Evolutionary conservation across 768 basidiomycete species (phyloP), one percentile per base, ranked within the genome.

Genomic region (Kwoniella botswanensis): DNA sequence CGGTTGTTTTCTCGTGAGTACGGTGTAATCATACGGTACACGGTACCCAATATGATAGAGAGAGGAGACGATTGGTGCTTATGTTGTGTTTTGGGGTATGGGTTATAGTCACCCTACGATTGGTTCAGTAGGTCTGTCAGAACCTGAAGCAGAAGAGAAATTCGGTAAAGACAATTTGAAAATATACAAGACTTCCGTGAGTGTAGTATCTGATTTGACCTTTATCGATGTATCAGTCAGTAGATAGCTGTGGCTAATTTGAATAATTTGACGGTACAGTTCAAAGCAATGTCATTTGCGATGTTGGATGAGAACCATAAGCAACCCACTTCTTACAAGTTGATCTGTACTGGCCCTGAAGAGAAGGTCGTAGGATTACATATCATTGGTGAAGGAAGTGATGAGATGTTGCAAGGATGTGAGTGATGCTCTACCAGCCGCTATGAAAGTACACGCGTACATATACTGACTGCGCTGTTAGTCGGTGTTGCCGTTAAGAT

Each of bases 341-440:
- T 99, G 44, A 86, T 99, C 77, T 89, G 89, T 65, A 89, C 88
- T 9, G 94, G 95, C 1, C 88, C 89, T 15, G 94, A 98, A 77
- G 94, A 98, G 84, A 92, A 91, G 78, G 91, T 99, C 52, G 93
- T 98, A n/a, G 97, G 97, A 12, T 85, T 98, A 56, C 97, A 98
- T 84, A 89, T 98, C 74, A 89, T 98, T 68, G 97, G 97, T 7
- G 79, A 87, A 71, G 97, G 97, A 54, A 92, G 91, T 78, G 97
- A 99, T 81, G 97, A 99, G 85, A 88, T 92, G 76, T 85, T 95
- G 85, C 97, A 99, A 87, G 96, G 96, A 73, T 98, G 97, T 84
- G 59, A 81, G 82, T 79, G 9, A 9, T 50, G 17, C 46, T 66
- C 55, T 22, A 18, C 24, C 24, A 15, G 22, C 24, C 46, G 42